Evolutionary conservation across 768 basidiomycete species (phyloP), one percentile per base, ranked within the genome.

Genomic region (Lactarius sp.): DNA sequence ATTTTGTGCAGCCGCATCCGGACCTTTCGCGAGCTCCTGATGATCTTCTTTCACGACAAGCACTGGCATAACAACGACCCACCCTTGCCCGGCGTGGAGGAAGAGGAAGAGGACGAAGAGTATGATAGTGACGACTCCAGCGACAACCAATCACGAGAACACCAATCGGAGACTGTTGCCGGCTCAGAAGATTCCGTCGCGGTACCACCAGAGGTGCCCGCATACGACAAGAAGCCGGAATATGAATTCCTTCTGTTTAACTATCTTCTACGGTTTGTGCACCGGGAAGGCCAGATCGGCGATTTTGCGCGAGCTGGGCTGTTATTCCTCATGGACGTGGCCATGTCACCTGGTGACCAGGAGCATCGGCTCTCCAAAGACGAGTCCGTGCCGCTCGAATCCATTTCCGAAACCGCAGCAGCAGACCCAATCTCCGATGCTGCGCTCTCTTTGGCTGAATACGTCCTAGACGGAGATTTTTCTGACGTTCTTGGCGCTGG

Each of bases 21-120:
- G 60, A 90, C 90, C 36, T 86, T 88, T 71, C 85, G 92, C 44
- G 92, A 94, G 69, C 79, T 98, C 2, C 84, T 98, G 44, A 90
- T 97, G 83, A 96, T 98, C 66, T 98, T 98, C 78, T 96, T 98
- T 73, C 93, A 95, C 70, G 94, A 96, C 73, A 94, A 91, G 70
- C 86, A 91, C 68, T 92, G 91, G 86, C 88, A 86, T 71, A 85
- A 80, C 10, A 86, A 87, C 6, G 87, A 91, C 65, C 86, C 88
- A 8, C 86, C 88, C 10, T 71, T 91, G 49, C 90, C 88, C 66
- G 77, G 86, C 46, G 84, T 88, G 1, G 87, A 90, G 66, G 91
- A 92, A 71, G 85, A 86, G 1, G 83, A 81, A 0, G 79, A 79
- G 20, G 66, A 62, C 9, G 66, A 66, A 9, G 68, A 67, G 14